These are phyloP conservation scores for Neostapfia colusana DNA, from an alignment of 176 grass and related monocot genomes.

Conservation along the genomic window DNA sequence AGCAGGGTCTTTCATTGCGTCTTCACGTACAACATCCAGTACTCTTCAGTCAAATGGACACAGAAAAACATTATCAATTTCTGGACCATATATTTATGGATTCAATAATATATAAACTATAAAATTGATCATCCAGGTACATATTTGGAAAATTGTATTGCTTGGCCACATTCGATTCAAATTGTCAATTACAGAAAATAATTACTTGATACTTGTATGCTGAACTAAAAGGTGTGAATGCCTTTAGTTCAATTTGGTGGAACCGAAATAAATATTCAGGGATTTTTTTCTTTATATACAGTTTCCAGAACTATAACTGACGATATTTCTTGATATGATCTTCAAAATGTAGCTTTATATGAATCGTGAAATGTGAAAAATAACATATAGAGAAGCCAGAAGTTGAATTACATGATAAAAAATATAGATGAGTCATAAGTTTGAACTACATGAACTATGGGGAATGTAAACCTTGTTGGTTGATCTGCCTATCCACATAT, in stretches of 20 bases:
- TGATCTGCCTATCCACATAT: not conserved
- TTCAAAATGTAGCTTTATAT: slow-evolving; percentile 17
- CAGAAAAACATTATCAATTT: not conserved
- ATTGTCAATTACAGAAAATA: slow-evolving; percentile 6
- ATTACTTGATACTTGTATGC: not conserved
- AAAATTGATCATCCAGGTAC: slow-evolving; percentile 1
- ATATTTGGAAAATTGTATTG: not conserved
- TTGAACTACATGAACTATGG: not conserved
- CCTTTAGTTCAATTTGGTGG: slow-evolving; percentile 11
- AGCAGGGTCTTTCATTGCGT: slow-evolving; percentile 67
- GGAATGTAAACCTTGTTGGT: not conserved
- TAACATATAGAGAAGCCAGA: not conserved
- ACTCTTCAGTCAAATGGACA: slow-evolving; percentile 61
- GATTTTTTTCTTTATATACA: slow-evolving; percentile 11
- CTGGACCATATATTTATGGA: slow-evolving; percentile 4
- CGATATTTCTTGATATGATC: slow-evolving; percentile 1
- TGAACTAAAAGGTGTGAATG: not conserved
- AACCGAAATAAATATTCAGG: not conserved
- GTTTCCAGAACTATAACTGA: not conserved
- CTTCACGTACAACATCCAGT: slow-evolving; percentile 64
- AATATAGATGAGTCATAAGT: not conserved
- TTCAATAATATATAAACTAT: slow-evolving; percentile 25
- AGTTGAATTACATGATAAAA: not conserved
- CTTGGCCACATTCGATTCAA: slow-evolving; percentile 14
- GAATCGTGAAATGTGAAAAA: slow-evolving; percentile 4